A percentile compares a stretch with the other conserved stretches of the same genome.
These are phyloP conservation scores for Phylloporus gajari DNA, from an alignment of 1,284 basidiomycete genomes.

Conservation along the genomic window DNA sequence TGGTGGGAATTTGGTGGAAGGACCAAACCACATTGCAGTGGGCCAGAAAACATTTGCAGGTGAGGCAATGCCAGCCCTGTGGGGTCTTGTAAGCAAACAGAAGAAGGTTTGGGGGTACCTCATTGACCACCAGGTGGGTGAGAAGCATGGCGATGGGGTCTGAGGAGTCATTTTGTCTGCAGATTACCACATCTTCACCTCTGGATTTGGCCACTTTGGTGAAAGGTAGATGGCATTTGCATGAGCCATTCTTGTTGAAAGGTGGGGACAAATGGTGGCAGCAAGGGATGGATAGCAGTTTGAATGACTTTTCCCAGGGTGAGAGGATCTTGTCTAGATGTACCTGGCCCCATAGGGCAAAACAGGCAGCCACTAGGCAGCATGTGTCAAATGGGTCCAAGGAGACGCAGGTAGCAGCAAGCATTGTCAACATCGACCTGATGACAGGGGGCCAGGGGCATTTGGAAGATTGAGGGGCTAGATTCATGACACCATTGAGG, in stretches of 20 bases:
- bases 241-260: not conserved
- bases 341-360: constrained; percentile 3
- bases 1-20: constrained; percentile 8
- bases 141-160: too few species aligned
- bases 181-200: too few species aligned
- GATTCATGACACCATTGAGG: not conserved
- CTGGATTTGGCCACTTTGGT: too few species aligned
- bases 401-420: not conserved
- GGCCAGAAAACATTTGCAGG: not conserved
- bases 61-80: constrained; percentile 2
- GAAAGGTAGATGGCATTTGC: too few species aligned
- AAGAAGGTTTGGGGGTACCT: too few species aligned
- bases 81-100: too few species aligned
- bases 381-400: not conserved
- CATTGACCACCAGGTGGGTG: too few species aligned
- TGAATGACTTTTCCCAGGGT: constrained; percentile 1
- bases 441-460: not conserved
- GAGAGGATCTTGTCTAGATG: constrained; percentile 17
- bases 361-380: not conserved
- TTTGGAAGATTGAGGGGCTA: not conserved
- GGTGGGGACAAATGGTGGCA: not conserved
- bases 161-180: too few species aligned
- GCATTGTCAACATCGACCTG: not conserved
- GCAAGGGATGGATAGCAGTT: not conserved
- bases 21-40: constrained; percentile 11